Percentiles rank a stretch among this genome's conserved stretches.
phyloP scores from a whole-genome alignment of 2,329 filamentous ascomycete genomes.

The Cladosporium sp. region DNA sequence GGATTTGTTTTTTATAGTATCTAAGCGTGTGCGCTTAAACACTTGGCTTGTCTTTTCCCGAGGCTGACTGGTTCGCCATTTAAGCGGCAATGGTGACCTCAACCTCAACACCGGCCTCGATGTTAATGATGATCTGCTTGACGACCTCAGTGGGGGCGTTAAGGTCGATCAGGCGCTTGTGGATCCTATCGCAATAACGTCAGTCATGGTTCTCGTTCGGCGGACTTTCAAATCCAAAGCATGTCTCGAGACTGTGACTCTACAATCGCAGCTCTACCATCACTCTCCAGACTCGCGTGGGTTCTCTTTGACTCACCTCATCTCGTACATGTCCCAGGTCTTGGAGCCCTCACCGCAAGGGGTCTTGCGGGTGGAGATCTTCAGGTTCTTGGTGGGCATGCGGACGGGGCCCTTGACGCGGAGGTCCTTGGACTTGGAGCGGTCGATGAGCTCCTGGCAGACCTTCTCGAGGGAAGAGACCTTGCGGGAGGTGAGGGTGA shows the following conservation, averaged over 20 bases:
- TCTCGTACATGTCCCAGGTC: slow-evolving; percentile 99
- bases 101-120: slow-evolving; percentile 88
- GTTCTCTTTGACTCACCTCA: slow-evolving; percentile 57
- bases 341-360: slow-evolving; percentile 99
- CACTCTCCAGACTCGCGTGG: neutral
- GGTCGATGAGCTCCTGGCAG: slow-evolving; percentile 96
- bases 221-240: neutral
- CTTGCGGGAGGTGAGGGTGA: slow-evolving; percentile 94
- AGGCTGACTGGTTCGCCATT: slow-evolving; percentile 10
- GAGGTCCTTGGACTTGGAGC: slow-evolving; percentile 97
- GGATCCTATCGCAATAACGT: slow-evolving; percentile 25
- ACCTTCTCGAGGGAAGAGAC: slow-evolving; percentile 96
- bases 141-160: slow-evolving; percentile 97
- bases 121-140: slow-evolving; percentile 96
- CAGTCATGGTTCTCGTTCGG: neutral
- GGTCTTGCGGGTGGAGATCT: slow-evolving; percentile 97
- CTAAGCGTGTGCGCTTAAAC: neutral
- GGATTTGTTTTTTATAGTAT: slow-evolving; percentile 2
- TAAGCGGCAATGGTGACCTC: slow-evolving; percentile 89
- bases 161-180: slow-evolving; percentile 49
- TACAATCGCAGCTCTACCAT: neutral
- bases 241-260: neutral
- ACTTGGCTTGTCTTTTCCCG: slow-evolving; percentile 5
- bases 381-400: slow-evolving; percentile 93
- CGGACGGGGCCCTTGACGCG: slow-evolving; percentile 97